Base-by-base conservation (phyloP, 1,139 yeast genomes). In the Hemisphaericaspora xylanilytica region DNA sequence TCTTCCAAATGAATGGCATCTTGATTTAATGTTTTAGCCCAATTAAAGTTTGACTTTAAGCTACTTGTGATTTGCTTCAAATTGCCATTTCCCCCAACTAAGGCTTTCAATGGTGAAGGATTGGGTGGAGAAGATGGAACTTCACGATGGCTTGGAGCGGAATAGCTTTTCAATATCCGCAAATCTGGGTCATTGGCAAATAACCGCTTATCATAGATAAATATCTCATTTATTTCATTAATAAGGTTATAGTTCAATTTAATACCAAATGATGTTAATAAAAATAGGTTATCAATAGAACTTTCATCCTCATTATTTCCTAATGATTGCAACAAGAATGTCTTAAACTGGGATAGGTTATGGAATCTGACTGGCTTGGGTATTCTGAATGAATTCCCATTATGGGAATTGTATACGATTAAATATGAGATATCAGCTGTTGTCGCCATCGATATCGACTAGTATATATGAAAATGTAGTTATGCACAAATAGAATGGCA, bases 261-360 rank as follows among this genome's bases (percentile, higher is more conserved):
- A 34, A 75, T 70, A 0, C 89, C 92, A 59, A 75, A 81, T 2
- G 86, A 78, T 1, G 85, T 73, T 32, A 84, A 59, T n/a, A 84
- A 59, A 47, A 83, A 78, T 32, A 81, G 55, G 47, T 79, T 74
- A 18, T 70, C 75, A 1, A 49, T 40, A 0, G 69, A 65, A 10
- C 31, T 17, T 5, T 35, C 27, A 4, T 73, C 69, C n/a, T 31
- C 25, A 28, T 57, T 60, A 49, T 78, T 50, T 10, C 50, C 36
- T 53, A 39, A 70, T 38, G 47, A 71, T 61, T 57, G 72, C 49
- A 41, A 46, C 32, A 53, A 52, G 43, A 37, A 76, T 20, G 56
- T 62, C 49, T 73, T 77, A 40, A 81, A 63, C 22, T 74, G 70
- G 16, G 65, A 66, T 35, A 78, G 46, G 4, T 58, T 56, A 38